phyloP scores from a whole-genome alignment of 1,284 basidiomycete species.

The Neolentinus lepideus region DNA sequence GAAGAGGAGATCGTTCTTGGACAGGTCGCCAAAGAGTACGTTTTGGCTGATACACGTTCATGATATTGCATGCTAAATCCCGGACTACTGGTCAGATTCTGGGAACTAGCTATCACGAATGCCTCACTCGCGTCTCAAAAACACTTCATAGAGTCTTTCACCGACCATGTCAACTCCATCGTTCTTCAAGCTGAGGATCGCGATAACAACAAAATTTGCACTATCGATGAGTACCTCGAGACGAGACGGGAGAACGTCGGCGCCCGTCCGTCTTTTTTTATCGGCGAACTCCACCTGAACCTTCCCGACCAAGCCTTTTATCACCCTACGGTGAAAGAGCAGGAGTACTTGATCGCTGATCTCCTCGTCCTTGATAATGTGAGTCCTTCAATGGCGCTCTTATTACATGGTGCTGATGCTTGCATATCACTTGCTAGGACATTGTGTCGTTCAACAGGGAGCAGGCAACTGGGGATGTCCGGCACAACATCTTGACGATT shows the following conservation, averaged over 20 bases:
- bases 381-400: conserved; percentile 8
- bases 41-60: background rate
- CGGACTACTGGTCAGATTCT: conserved; percentile 12
- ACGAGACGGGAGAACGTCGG: conserved; percentile 35
- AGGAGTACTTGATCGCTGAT: conserved; percentile 27
- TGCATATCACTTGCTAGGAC: too few species aligned
- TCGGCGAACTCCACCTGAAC: conserved; percentile 28
- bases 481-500: conserved; percentile 45
- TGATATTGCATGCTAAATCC: background rate
- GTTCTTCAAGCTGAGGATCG: conserved; percentile 35
- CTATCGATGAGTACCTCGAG: conserved; percentile 29
- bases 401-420: background rate
- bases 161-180: conserved; percentile 30
- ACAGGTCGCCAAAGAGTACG: conserved; percentile 19
- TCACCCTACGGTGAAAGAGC: conserved; percentile 28
- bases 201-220: conserved; percentile 20
- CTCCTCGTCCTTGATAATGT: conserved; percentile 36
- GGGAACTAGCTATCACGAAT: conserved; percentile 24
- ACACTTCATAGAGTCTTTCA: conserved; percentile 31
- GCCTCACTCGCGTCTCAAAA: conserved; percentile 18
- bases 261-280: conserved; percentile 31
- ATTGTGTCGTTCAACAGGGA: background rate
- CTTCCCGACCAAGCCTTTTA: conserved; percentile 32
- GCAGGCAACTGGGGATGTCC: background rate
- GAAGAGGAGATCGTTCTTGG: conserved; percentile 13